Percentiles rank a stretch among this genome's conserved stretches.
phyloP scores from a whole-genome alignment of 352 stramenopile genomes.

The Globisporangium spiculum region DNA sequence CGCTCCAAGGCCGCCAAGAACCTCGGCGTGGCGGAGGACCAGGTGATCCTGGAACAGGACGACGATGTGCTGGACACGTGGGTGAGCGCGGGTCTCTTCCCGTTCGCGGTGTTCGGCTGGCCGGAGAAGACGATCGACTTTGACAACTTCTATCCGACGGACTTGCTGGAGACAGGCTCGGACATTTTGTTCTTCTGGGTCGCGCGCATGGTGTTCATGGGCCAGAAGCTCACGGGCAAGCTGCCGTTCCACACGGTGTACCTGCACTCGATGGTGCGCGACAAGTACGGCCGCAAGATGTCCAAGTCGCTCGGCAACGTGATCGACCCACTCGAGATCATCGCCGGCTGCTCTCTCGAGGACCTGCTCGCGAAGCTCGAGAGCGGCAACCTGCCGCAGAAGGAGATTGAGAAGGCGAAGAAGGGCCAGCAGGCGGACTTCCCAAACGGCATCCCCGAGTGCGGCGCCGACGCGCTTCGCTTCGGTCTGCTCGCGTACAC shows the following conservation, averaged over 20 bases:
- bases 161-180: slow-evolving; percentile 98
- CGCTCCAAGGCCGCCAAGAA: slow-evolving; percentile 78
- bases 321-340: slow-evolving; percentile 97
- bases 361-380: slow-evolving; percentile 95
- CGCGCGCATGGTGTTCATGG: slow-evolving; percentile 96
- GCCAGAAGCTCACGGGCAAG: slow-evolving; percentile 95
- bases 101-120: slow-evolving; percentile 87
- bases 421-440: slow-evolving; percentile 97
- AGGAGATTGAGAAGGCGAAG: slow-evolving; percentile 98
- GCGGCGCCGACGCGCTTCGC: slow-evolving; percentile 97
- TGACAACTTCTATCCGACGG: slow-evolving; percentile 94
- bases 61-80: slow-evolving; percentile 99
- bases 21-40: slow-evolving; percentile 50
- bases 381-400: slow-evolving; percentile 95
- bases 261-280: slow-evolving; percentile 97
- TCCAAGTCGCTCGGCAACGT: slow-evolving; percentile 99
- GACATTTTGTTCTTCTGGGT: slow-evolving; percentile 99
- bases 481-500: slow-evolving; percentile 98
- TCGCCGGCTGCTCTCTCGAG: slow-evolving; percentile 94
- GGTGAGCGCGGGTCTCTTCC: slow-evolving; percentile 98
- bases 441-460: slow-evolving; percentile 98
- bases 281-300: slow-evolving; percentile 99
- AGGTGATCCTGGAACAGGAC: slow-evolving; percentile 94
- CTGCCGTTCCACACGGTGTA: slow-evolving; percentile 97
- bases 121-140: slow-evolving; percentile 66